These are phyloP conservation scores for Globisporangium cederbergense DNA, from an alignment of 352 stramenopile genomes.

Conservation along the genomic window DNA sequence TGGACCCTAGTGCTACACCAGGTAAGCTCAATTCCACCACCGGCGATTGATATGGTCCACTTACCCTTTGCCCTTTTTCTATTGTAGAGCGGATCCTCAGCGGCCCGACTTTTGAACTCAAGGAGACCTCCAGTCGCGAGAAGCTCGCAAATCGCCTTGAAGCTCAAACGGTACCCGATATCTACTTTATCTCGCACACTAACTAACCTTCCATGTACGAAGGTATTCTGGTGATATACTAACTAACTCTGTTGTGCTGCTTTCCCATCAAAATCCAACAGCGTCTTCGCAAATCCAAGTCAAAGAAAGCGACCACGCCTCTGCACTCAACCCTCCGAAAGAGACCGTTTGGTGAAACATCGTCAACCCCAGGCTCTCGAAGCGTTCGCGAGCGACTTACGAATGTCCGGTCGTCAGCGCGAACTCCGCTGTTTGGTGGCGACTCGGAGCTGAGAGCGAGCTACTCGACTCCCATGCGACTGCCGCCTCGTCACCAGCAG, in stretches of 20 bases:
- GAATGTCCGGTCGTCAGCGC: slow-evolving; percentile 39
- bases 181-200: no score
- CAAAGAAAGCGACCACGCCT: slow-evolving; percentile 8
- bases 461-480: slow-evolving; percentile 63
- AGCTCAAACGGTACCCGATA: slow-evolving; percentile 39
- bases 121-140: slow-evolving; percentile 57
- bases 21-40: slow-evolving; percentile 22
- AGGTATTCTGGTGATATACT: neutral
- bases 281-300: slow-evolving; percentile 24
- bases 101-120: slow-evolving; percentile 62
- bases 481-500: slow-evolving; percentile 10
- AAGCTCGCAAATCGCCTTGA: slow-evolving; percentile 64
- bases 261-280: slow-evolving; percentile 8
- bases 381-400: slow-evolving; percentile 54
- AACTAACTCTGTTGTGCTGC: neutral
- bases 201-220: no score
- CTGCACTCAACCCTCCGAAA: slow-evolving; percentile 27
- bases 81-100: slow-evolving; percentile 31
- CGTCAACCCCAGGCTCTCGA: slow-evolving; percentile 21
- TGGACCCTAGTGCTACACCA: slow-evolving; percentile 35
- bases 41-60: neutral
- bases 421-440: slow-evolving; percentile 33
- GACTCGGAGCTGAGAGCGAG: slow-evolving; percentile 71
- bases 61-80: slow-evolving; percentile 4
- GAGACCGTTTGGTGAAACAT: slow-evolving; percentile 17